Evolutionary conservation across 2,329 filamentous ascomycete genomes (phyloP), one percentile per base, ranked within the genome.

Genomic region (Paraphoma chrysanthemicola): DNA sequence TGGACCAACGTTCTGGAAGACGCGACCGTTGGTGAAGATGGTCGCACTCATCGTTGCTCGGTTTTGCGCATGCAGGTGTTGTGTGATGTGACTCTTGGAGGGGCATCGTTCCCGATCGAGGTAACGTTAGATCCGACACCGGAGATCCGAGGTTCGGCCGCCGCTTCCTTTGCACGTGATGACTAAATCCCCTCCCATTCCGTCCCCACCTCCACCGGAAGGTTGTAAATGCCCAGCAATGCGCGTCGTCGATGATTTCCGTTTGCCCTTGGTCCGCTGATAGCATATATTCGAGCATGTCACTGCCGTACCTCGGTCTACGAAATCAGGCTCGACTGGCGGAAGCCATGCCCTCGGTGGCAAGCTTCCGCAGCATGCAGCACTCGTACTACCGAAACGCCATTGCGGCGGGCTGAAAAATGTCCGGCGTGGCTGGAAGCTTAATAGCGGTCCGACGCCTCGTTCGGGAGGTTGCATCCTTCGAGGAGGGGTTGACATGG

Each of bases 21-120:
- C 59, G 4, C 57, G 67, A 7, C 66, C 72, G 47, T 74, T 74
- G 4, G 61, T 71, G 30, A 74, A 66, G 12, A 75, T 46, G 1
- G 56, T 62, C 4, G 54, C 54, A 16, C 51, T 23, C 63, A 66
- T 66, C 46, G 44, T 48, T 47, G 48, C n/a, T 59, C 23, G 23
- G 18, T 28, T 12, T 30, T 3, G 12, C 18, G 29, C 46, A 42
- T 7, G 28, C 12, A 8, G 11, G 12, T 23, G 23, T 23, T 2
- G 23, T 23, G 23, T 23, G 23, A 23, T 23, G 2, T 23, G 23
- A 23, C 23, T 23, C 23, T 5, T 23, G 23, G 23, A 23, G 23
- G 23, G 23, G 23, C 23, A 23, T 23, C 23, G 23, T 23, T 23
- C 3, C 23, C 23, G 5, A 23, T 23, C 23, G 2, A 23, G 23